Percentiles rank a stretch among this genome's conserved stretches.
Evolutionary conservation across 225 moss, liverwort and hornwort species (phyloP).

Genomic region (Marchantia polymorpha): DNA sequence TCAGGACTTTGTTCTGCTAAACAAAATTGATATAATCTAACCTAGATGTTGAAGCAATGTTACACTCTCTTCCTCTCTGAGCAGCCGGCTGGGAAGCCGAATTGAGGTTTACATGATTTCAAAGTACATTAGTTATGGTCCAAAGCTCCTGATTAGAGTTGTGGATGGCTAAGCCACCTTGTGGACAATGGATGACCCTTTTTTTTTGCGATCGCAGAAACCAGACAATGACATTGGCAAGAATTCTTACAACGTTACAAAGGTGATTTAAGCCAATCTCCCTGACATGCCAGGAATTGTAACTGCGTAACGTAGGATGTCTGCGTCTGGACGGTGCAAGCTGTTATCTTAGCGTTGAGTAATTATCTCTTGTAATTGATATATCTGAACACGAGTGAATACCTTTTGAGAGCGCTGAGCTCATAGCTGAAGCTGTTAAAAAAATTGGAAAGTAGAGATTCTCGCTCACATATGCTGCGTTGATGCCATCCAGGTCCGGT

Average conservation of each 20-base stretch:
- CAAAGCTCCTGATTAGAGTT: neutral
- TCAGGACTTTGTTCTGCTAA: neutral
- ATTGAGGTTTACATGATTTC: too few species aligned
- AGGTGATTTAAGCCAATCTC: conserved; percentile 45
- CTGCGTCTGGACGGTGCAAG: neutral
- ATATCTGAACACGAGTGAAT: neutral
- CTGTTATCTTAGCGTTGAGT: neutral
- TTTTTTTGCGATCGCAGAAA: conserved; percentile 47
- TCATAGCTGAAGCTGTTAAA: neutral
- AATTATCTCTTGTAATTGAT: neutral
- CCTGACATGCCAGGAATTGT: neutral
- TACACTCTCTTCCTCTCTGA: too few species aligned
- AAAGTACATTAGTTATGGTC: neutral
- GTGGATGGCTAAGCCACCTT: neutral
- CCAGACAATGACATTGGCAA: conserved; percentile 96
- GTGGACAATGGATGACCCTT: neutral
- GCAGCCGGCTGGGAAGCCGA: too few species aligned
- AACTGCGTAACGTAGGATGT: neutral
- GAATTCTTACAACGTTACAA: conserved; percentile 83
- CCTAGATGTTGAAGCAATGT: neutral
- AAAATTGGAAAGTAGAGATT: neutral
- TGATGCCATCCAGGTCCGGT: conserved; percentile 61
- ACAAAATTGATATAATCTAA: neutral
- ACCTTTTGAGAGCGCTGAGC: neutral
- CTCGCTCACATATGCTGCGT: neutral